These are phyloP conservation scores for Babesia microti DNA, from an alignment of 169 alveolate species.

Conservation along the genomic window DNA sequence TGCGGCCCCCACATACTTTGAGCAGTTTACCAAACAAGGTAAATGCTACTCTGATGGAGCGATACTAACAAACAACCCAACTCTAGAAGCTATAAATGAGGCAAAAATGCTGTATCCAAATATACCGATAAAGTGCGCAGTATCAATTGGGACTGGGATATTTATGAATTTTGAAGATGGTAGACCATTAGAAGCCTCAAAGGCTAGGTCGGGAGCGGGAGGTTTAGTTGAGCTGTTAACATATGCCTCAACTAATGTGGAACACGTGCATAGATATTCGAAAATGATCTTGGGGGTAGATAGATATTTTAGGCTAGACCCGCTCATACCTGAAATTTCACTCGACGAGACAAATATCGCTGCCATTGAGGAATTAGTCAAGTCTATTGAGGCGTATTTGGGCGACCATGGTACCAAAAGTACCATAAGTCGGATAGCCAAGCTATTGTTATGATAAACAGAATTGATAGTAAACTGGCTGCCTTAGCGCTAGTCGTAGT, in stretches of 20 bases:
- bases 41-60: conserved; percentile 71
- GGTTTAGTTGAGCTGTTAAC: conserved; percentile 19
- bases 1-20: conserved; percentile 75
- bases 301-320: conserved; percentile 26
- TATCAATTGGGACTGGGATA: conserved; percentile 70
- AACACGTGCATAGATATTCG: conserved; percentile 29
- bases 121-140: conserved; percentile 57
- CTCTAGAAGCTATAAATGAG: conserved; percentile 66
- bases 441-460: no score
- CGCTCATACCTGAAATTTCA: conserved; percentile 16
- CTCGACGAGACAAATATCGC: conserved; percentile 31
- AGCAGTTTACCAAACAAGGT: conserved; percentile 54
- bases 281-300: conserved; percentile 12
- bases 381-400: no score
- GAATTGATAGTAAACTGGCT: no score
- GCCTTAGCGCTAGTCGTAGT: no score
- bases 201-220: conserved; percentile 23
- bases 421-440: no score
- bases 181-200: conserved; percentile 1
- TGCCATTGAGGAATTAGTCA: conserved; percentile 19
- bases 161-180: background rate
- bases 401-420: no score
- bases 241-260: conserved; percentile 30
- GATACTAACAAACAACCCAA: conserved; percentile 70
- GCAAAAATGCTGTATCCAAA: conserved; percentile 58